phyloP scores from a whole-genome alignment of 2,329 filamentous ascomycete species.

The Phialophora chinensis region DNA sequence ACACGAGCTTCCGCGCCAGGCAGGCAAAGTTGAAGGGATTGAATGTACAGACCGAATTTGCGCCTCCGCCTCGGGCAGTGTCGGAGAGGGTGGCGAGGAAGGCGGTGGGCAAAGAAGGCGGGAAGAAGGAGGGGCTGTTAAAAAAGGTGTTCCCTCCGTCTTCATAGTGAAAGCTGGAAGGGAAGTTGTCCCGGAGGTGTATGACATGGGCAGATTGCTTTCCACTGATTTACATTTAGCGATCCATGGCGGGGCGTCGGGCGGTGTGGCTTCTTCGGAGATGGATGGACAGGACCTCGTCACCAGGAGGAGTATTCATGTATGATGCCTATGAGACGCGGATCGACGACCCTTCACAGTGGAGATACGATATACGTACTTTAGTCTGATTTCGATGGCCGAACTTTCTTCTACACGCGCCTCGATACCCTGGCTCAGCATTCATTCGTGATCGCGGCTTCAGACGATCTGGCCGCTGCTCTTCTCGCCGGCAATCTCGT shows the following conservation, averaged over 20 bases:
- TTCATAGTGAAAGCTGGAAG: not conserved
- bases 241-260: conserved; percentile 1
- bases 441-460: not conserved
- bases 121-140: conserved; percentile 28
- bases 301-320: not conserved
- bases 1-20: conserved; percentile 4
- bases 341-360: not conserved
- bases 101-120: conserved; percentile 18
- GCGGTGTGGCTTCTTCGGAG: not conserved
- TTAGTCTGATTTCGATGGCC: not conserved
- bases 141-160: conserved; percentile 29
- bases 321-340: not conserved
- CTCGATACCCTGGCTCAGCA: not conserved
- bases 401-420: not conserved
- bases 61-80: conserved; percentile 18
- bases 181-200: not conserved
- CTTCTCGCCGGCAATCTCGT: not conserved
- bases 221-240: not conserved
- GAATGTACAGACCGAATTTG: conserved; percentile 33
- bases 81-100: conserved; percentile 11
- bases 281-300: not conserved
- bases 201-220: not conserved
- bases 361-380: not conserved
- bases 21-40: conserved; percentile 6
- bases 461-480: not conserved